Evolutionary conservation across 2,329 filamentous ascomycete genomes (phyloP).

Genomic region (Chrysosporium queenslandicum): DNA sequence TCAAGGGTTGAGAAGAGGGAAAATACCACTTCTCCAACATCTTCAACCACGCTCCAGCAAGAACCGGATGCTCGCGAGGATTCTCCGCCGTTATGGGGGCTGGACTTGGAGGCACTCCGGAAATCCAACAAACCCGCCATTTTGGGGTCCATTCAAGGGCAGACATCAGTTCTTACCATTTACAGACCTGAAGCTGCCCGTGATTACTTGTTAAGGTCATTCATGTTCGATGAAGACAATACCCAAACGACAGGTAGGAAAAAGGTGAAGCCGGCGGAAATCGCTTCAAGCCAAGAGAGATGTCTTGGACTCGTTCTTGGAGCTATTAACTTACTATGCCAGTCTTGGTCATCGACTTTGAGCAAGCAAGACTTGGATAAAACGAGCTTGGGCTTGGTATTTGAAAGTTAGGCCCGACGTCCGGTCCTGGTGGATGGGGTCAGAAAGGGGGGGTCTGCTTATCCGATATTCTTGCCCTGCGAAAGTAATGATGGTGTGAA

Average conservation of each 20-base stretch:
- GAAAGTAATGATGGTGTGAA: neutral
- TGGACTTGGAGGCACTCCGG: constrained; percentile 48
- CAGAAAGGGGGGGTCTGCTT: constrained; percentile 59
- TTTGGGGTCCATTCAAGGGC: constrained; percentile 18
- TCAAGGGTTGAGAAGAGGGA: constrained; percentile 35
- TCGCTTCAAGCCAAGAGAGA: constrained; percentile 53
- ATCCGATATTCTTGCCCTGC: constrained; percentile 7
- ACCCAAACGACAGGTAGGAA: neutral
- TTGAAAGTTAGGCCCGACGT: constrained; percentile 65
- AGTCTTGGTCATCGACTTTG: constrained; percentile 62
- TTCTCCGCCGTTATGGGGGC: constrained; percentile 46
- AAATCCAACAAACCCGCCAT: constrained; percentile 33
- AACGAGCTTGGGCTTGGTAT: constrained; percentile 74
- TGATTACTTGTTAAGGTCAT: constrained; percentile 46
- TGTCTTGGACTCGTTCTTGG: constrained; percentile 61
- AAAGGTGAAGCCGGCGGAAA: constrained; percentile 40
- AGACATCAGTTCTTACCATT: constrained; percentile 53
- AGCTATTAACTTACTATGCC: constrained; percentile 60
- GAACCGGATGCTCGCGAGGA: constrained; percentile 20
- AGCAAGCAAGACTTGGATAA: constrained; percentile 58
- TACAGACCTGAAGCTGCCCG: constrained; percentile 62
- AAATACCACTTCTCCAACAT: neutral
- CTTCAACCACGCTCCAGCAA: neutral
- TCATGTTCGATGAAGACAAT: constrained; percentile 17
- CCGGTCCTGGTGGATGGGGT: constrained; percentile 68